Evolutionary conservation across 805 yeast genomes (phyloP).

Genomic region (Ogataea angusta): DNA sequence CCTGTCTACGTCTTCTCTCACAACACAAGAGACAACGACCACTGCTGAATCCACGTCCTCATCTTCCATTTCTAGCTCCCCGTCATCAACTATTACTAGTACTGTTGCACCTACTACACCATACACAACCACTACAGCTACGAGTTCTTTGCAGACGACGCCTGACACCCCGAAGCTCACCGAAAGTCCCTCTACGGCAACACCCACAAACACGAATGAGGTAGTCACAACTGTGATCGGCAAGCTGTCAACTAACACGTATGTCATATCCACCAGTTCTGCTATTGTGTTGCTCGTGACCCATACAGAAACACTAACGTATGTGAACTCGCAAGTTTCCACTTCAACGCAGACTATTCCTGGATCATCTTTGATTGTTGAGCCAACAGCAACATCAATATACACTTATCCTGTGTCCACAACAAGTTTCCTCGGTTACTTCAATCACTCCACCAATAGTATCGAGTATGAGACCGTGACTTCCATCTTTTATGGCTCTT

Average conservation of each 20-base stretch:
- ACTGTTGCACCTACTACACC: slow-evolving; percentile 2
- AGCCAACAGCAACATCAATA: slow-evolving; percentile 14
- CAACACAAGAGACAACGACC: slow-evolving; percentile 2
- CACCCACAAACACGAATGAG: slow-evolving; percentile 5
- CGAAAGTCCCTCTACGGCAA: not conserved
- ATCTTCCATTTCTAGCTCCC: slow-evolving; percentile 4
- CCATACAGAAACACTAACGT: slow-evolving; percentile 12
- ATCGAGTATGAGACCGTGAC: slow-evolving; percentile 5
- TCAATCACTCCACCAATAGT: slow-evolving; percentile 6
- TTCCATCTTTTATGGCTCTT: slow-evolving; percentile 9
- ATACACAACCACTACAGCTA: slow-evolving; percentile 9
- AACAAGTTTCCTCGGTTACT: slow-evolving; percentile 12
- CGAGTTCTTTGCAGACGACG: slow-evolving; percentile 9
- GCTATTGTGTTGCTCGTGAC: slow-evolving; percentile 21
- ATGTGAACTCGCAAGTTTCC: slow-evolving; percentile 5
- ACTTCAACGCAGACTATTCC: slow-evolving; percentile 5
- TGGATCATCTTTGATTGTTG: slow-evolving; percentile 7
- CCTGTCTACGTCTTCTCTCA: not conserved
- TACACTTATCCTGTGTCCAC: slow-evolving; percentile 10
- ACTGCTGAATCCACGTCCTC: slow-evolving; percentile 6
- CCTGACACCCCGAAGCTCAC: slow-evolving; percentile 4
- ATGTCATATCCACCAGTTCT: slow-evolving; percentile 16
- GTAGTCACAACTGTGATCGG: slow-evolving; percentile 16
- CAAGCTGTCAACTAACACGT: slow-evolving; percentile 14
- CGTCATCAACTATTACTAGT: slow-evolving; percentile 10